Evolutionary conservation across 2,329 filamentous ascomycete species (phyloP).

Genomic region (Cladosporium sp.): DNA sequence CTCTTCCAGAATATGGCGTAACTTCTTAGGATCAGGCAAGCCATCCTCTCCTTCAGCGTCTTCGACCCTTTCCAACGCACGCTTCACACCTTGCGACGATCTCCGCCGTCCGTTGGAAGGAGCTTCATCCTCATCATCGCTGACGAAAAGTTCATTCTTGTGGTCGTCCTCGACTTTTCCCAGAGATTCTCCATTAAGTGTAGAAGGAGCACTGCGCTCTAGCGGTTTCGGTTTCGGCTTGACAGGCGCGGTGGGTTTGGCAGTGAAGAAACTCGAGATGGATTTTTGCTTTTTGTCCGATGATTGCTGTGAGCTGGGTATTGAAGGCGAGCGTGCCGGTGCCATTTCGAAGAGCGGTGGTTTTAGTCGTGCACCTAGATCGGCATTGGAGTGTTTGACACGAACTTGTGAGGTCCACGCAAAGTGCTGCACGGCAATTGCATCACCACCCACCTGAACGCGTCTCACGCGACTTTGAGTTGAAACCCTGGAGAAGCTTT

Average conservation of each 20-base stretch:
- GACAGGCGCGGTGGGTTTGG: conserved; percentile 23
- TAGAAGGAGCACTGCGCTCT: background rate
- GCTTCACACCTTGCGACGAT: conserved; percentile 5
- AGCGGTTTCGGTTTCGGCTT: conserved; percentile 21
- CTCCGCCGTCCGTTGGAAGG: conserved; percentile 37
- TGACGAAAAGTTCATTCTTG: conserved; percentile 20
- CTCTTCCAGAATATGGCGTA: conserved; percentile 13
- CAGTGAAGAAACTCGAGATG: conserved; percentile 53
- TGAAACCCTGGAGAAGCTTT: too few species aligned
- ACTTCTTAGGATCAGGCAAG: conserved; percentile 18
- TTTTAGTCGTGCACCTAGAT: too few species aligned
- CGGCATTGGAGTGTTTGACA: too few species aligned
- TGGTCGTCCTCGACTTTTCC: conserved; percentile 11
- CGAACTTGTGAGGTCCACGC: too few species aligned
- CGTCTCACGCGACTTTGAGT: too few species aligned
- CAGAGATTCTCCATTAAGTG: background rate
- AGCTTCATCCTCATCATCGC: conserved; percentile 35
- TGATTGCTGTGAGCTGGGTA: conserved; percentile 15
- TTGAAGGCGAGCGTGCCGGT: background rate
- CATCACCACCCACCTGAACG: too few species aligned
- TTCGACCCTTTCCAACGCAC: background rate
- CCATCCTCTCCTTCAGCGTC: conserved; percentile 15
- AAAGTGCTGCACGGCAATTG: too few species aligned
- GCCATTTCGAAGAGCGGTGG: background rate
- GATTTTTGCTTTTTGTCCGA: conserved; percentile 68